A percentile compares a stretch with the other conserved stretches of the same genome.
phyloP scores from a whole-genome alignment of 768 basidiomycete species.

The Tricholoma matsutake region DNA sequence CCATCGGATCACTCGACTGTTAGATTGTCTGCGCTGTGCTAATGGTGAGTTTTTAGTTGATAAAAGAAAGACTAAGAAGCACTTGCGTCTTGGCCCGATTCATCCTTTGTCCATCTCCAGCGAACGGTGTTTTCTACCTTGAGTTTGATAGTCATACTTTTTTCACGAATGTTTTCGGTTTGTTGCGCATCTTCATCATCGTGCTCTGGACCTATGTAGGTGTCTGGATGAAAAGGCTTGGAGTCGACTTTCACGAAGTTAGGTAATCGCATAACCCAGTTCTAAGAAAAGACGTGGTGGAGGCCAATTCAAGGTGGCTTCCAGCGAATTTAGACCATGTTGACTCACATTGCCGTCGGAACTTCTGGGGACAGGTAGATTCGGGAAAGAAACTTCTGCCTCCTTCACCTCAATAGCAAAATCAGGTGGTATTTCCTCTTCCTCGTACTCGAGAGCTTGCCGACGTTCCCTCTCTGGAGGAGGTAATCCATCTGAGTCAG shows the following conservation, averaged over 20 bases:
- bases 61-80: not conserved
- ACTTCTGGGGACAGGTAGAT: constrained; percentile 75
- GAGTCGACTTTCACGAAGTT: constrained; percentile 89
- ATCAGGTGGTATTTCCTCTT: constrained; percentile 65
- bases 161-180: constrained; percentile 63
- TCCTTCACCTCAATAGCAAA: constrained; percentile 57
- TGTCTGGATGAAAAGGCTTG: constrained; percentile 85
- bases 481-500: constrained; percentile 62
- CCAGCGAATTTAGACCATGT: constrained; percentile 3
- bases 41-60: constrained; percentile 6
- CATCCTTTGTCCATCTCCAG: constrained; percentile 91
- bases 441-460: constrained; percentile 76
- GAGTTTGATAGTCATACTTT: constrained; percentile 80
- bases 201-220: constrained; percentile 80
- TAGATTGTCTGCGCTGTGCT: constrained; percentile 76
- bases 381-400: constrained; percentile 79
- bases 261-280: constrained; percentile 93
- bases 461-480: constrained; percentile 61
- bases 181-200: constrained; percentile 62
- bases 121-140: constrained; percentile 93
- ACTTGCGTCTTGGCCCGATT: constrained; percentile 73
- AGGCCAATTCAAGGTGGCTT: not conserved
- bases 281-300: constrained; percentile 38
- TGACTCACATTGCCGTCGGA: constrained; percentile 76
- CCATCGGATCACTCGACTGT: constrained; percentile 90